Base-by-base conservation (phyloP, 768 basidiomycete genomes). In the Hypholoma sublateritium region DNA sequence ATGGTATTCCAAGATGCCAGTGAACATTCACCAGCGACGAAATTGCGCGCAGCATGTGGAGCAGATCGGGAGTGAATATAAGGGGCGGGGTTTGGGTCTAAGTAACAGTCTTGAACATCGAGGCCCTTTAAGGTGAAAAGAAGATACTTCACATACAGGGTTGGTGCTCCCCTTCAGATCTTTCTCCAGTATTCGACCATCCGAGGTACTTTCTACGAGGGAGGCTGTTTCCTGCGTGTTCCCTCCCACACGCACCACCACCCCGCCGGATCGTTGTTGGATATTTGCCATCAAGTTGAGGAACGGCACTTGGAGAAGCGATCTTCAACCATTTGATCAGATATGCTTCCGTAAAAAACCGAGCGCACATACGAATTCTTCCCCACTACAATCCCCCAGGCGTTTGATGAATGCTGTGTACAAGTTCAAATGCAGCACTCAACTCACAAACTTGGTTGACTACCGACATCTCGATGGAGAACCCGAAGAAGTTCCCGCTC, bases 221-320 rank as follows among this genome's bases (percentile, higher is more conserved):
- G 71, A 66, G 5, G 84, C 86, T 1, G 74, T 79, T 56, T 94
- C 91, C 65, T 93, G 91, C 0, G 87, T 86, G 70, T 92, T 93
- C 39, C 91, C 91, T 41, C 91, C 90, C 2, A 93, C 74, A 49
- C 91, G 83, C 22, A 91, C 71, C n/a, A 79, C 71, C 16, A 89
- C 82, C 1, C 69, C 65, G 4, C 89, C 89, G 6, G 81, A 80
- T 19, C 91, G 80, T 58, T 82, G 75, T 41, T 75, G 76, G 12
- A 94, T 73, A 60, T 89, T 87, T 5, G 83, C 77, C 77, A 94
- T 83, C 36, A 92, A 75, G 67, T 93, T 93, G 14, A 92, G 78
- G 73, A 92, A 91, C 0, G 85, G 79, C 41, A 87, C 79, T 35
- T 81, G 75, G 13, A 85, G 62, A 28, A 77, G 68, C 3, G 79